Evolutionary conservation across 768 basidiomycete species (phyloP), one percentile per base, ranked within the genome.

Genomic region (Rickenella mellea): DNA sequence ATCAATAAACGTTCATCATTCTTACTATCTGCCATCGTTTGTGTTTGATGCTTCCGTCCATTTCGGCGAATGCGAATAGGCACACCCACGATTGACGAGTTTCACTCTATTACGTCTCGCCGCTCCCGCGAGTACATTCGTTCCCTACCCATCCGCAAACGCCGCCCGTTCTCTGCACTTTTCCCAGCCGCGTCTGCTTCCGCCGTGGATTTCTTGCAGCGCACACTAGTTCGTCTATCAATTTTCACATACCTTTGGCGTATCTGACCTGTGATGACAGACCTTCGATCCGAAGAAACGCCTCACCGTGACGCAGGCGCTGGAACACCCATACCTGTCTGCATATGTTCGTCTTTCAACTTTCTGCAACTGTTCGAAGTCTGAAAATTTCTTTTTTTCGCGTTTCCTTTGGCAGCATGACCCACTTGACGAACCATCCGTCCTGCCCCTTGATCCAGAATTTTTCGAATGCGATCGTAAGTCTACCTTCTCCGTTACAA

Each of bases 391-490:
- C 19, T 46, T 42, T 45, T 30, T 36, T 48, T 24, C 41, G 35
- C 19, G 2, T 25, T 46, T 27, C 27, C 22, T 30, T 40, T 10
- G 19, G 7, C 33, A 83, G 79, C 86, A 90, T 51, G 89, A 91
- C 56, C 80, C 90, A 2, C 83, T 87, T 41, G 92, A 96, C 55
- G 92, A 96, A 55, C 92, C 93, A 2, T 67, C 67, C 22, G 81
- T 83, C n/a, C 69, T 76, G 30, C 80, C 86, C 8, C 73, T 96
- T 33, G 81, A 80, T 54, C 78, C 88, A 0, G 73, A 76, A 33
- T 96, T 92, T 63, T 96, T 96, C 60, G 83, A 90, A 51, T 94
- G 93, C 54, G 91, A 96, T 59, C 67, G 78, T 83, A 55, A 60
- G 80, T 61, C 17, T 7, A 20, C 29, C 10, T 12, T 30, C 28